Conservation (phyloP, 2,329 filamentous ascomycete species). For the Fusarium sororula region DNA sequence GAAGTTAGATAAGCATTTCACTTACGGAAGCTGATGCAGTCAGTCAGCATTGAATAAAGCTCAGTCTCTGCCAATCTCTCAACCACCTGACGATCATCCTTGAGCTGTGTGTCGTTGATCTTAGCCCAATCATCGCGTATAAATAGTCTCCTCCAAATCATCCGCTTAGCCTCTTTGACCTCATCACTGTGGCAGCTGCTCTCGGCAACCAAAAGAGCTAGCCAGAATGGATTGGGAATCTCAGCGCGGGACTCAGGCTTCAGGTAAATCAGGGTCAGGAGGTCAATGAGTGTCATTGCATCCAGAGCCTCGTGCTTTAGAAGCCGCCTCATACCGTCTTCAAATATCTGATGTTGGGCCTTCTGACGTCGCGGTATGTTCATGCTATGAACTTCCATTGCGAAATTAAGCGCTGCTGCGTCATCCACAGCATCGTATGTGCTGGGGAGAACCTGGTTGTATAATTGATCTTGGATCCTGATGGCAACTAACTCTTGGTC, state of each 20-base stretch:
- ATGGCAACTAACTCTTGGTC: conserved; percentile 74
- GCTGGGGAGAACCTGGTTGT: conserved; percentile 73
- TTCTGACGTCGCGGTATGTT: conserved; percentile 67
- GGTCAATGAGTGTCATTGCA: conserved; percentile 71
- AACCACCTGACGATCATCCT: conserved; percentile 74
- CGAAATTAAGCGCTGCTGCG: conserved; percentile 78
- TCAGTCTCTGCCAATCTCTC: conserved; percentile 71
- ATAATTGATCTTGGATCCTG: conserved; percentile 81
- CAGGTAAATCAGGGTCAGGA: conserved; percentile 77
- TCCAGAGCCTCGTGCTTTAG: conserved; percentile 78
- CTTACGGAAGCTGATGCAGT: conserved; percentile 73
- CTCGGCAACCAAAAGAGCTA: conserved; percentile 72
- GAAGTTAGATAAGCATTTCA: conserved; percentile 16
- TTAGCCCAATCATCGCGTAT: conserved; percentile 85
- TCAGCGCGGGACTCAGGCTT: conserved; percentile 59
- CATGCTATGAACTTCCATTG: conserved; percentile 72
- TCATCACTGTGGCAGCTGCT: conserved; percentile 64
- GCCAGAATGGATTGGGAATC: conserved; percentile 75
- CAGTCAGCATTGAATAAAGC: conserved; percentile 72
- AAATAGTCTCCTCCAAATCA: conserved; percentile 89
- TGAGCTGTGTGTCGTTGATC: conserved; percentile 80
- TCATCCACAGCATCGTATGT: conserved; percentile 80
- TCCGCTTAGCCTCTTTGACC: conserved; percentile 65
- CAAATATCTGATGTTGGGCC: conserved; percentile 76
- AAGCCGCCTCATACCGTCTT: conserved; percentile 74